phyloP scores from a whole-genome alignment of 2,329 filamentous ascomycete species.

The Zymoseptoria brevis region DNA sequence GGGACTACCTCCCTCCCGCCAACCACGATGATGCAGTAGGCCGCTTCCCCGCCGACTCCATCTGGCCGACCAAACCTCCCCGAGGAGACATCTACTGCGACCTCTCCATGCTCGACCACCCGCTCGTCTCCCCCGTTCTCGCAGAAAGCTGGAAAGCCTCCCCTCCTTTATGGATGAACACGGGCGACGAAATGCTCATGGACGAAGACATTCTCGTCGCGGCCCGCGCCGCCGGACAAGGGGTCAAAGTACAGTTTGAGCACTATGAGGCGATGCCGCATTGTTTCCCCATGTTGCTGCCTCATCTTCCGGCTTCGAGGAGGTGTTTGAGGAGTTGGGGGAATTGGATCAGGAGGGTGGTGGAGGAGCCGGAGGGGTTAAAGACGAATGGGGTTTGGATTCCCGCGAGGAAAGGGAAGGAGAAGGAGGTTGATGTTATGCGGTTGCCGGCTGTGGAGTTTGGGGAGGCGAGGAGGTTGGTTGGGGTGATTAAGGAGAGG shows the following conservation, averaged over 20 bases:
- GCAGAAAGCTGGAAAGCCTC: slow-evolving; percentile 50
- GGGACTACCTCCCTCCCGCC: slow-evolving; percentile 55
- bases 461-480: slow-evolving; percentile 23
- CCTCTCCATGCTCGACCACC: slow-evolving; percentile 47
- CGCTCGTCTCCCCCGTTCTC: slow-evolving; percentile 58
- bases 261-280: slow-evolving; percentile 79
- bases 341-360: slow-evolving; percentile 21
- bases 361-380: slow-evolving; percentile 21
- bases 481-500: slow-evolving; percentile 24
- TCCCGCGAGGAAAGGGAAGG: slow-evolving; percentile 25
- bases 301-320: slow-evolving; percentile 23
- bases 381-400: slow-evolving; percentile 26
- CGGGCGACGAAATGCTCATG: slow-evolving; percentile 63
- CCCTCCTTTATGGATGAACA: slow-evolving; percentile 60
- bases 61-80: slow-evolving; percentile 40
- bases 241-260: slow-evolving; percentile 56
- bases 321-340: slow-evolving; percentile 33
- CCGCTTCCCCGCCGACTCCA: slow-evolving; percentile 41
- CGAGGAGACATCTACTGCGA: slow-evolving; percentile 43
- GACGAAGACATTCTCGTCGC: slow-evolving; percentile 61
- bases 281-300: slow-evolving; percentile 47
- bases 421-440: slow-evolving; percentile 22
- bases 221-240: slow-evolving; percentile 46
- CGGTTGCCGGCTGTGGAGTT: slow-evolving; percentile 15
- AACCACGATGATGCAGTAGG: slow-evolving; percentile 28